These are phyloP conservation scores for Hortiboletus rubellus DNA, from an alignment of 1,284 basidiomycete species.

Conservation along the genomic window DNA sequence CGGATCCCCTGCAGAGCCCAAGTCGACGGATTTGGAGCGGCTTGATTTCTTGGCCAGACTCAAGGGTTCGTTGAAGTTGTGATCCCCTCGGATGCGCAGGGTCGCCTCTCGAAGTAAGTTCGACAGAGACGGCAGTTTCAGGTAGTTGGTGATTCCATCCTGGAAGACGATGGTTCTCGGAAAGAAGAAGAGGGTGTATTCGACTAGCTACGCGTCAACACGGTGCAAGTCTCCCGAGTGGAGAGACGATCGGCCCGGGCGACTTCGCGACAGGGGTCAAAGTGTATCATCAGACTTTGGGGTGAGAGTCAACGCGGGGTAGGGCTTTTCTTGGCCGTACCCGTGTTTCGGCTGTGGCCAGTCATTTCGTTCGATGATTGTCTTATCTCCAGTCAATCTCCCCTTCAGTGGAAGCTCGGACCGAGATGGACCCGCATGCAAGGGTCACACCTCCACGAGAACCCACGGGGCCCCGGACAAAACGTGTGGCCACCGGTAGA, in stretches of 20 bases:
- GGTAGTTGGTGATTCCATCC: neutral
- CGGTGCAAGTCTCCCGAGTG: neutral
- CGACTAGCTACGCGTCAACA: neutral
- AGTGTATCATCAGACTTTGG: conserved; percentile 1
- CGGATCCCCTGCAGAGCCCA: conserved; percentile 19
- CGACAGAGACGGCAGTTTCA: neutral
- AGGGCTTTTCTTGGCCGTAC: neutral
- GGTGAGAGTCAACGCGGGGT: conserved; percentile 3
- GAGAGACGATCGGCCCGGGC: neutral
- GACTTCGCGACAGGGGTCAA: conserved; percentile 13
- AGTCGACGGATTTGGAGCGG: neutral
- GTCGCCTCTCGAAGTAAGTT: neutral
- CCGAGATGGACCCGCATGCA: neutral
- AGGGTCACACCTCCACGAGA: conserved; percentile 1
- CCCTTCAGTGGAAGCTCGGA: conserved; percentile 3
- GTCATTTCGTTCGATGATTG: neutral
- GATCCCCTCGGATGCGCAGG: conserved; percentile 24
- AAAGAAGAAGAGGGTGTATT: neutral
- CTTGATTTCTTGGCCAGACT: neutral
- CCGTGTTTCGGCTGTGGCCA: neutral
- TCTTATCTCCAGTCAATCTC: conserved; percentile 20
- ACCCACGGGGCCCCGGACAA: neutral
- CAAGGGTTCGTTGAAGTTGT: neutral
- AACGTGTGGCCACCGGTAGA: neutral
- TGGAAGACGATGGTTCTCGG: conserved; percentile 3